Evolutionary conservation across 1,284 basidiomycete genomes (phyloP).

Genomic region (Trichosporon sp.): DNA sequence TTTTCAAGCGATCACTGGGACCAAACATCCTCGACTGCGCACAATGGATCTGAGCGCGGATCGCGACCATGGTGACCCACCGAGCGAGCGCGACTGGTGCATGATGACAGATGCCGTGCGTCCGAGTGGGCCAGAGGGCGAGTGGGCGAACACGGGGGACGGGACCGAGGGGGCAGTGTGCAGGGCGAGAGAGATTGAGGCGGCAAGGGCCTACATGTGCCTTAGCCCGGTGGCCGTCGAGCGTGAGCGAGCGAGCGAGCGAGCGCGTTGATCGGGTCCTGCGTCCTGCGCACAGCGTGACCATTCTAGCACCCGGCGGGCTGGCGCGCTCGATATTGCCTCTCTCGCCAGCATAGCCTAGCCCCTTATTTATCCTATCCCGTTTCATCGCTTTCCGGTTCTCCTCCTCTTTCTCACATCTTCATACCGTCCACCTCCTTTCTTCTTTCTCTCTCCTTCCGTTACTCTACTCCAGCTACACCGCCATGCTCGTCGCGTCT

Average conservation of each 20-base stretch:
- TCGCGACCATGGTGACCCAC: background rate
- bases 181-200: background rate
- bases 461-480: background rate
- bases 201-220: background rate
- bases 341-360: background rate
- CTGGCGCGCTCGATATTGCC: background rate
- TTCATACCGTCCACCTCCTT: background rate
- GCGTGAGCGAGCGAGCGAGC: background rate
- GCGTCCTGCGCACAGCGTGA: background rate
- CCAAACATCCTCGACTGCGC: background rate
- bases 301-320: background rate
- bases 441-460: background rate
- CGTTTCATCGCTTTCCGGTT: slow-evolving; percentile 1
- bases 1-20: background rate
- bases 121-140: background rate
- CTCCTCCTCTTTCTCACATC: background rate
- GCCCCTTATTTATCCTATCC: slow-evolving; percentile 2
- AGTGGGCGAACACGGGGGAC: background rate
- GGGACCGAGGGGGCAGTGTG: background rate
- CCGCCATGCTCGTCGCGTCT: slow-evolving; percentile 1
- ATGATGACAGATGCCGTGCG: background rate
- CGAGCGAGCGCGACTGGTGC: too few species aligned
- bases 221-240: background rate
- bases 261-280: background rate
- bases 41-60: background rate